Evolutionary conservation across 768 basidiomycete species (phyloP).

Genomic region (Suillus luteus): DNA sequence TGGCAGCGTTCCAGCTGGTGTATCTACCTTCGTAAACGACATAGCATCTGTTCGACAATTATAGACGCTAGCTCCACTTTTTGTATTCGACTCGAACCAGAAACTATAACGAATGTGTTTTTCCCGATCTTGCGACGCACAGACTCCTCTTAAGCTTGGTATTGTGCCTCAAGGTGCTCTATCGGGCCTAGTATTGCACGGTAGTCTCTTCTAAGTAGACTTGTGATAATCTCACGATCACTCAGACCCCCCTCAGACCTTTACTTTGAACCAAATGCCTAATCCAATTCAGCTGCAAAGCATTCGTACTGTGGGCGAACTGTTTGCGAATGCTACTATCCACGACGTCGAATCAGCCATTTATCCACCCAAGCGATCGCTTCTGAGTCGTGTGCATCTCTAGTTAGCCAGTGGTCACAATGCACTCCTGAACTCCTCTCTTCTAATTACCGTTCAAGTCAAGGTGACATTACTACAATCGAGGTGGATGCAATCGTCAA

Average conservation of each 20-base stretch:
- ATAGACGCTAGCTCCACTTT: not conserved
- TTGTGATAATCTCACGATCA: not conserved
- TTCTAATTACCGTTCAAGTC: conserved; percentile 40
- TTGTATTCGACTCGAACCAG: not conserved
- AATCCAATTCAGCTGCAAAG: conserved; percentile 37
- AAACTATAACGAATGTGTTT: not conserved
- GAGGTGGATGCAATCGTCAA: conserved; percentile 78
- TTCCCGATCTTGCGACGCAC: not conserved
- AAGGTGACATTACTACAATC: conserved; percentile 77
- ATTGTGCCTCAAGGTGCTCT: not conserved
- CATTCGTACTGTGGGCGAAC: conserved; percentile 57
- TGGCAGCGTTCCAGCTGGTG: not conserved
- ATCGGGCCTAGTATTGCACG: too few species aligned
- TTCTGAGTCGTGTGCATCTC: conserved; percentile 65
- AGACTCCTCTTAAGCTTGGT: too few species aligned
- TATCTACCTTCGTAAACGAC: not conserved
- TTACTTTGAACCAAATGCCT: conserved; percentile 19
- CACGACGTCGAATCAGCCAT: conserved; percentile 34
- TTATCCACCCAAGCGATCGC: conserved; percentile 38
- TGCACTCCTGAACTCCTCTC: not conserved
- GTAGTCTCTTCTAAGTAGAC: too few species aligned
- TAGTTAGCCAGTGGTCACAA: conserved; percentile 48
- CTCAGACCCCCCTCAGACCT: not conserved
- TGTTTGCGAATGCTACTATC: conserved; percentile 50
- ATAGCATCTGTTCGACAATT: not conserved